Conservation (phyloP, 768 basidiomycete species). For the Hemileccinum impolitum region DNA sequence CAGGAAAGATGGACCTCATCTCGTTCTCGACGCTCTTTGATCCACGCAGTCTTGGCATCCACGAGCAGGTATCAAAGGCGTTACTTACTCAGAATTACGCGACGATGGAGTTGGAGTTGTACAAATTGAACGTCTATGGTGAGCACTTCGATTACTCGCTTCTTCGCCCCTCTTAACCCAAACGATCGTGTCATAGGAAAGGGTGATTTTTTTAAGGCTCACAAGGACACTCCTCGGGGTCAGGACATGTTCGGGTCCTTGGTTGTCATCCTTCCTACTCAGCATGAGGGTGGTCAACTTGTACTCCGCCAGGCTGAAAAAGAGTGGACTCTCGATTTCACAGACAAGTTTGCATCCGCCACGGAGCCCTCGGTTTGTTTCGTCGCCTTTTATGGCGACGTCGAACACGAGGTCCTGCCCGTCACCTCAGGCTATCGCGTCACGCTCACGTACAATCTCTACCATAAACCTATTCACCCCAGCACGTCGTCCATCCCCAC, state of each 20-base stretch:
- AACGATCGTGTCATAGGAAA: not conserved
- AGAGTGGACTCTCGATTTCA: constrained; percentile 5
- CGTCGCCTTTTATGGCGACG: constrained; percentile 42
- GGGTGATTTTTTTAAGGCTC: constrained; percentile 10
- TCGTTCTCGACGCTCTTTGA: constrained; percentile 36
- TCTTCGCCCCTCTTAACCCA: not conserved
- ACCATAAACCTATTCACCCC: not conserved
- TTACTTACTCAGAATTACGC: constrained; percentile 18
- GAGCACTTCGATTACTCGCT: constrained; percentile 17
- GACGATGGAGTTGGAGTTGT: constrained; percentile 33
- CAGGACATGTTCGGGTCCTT: constrained; percentile 51
- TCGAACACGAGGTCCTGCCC: constrained; percentile 44
- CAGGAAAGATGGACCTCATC: constrained; percentile 39
- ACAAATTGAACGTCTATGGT: constrained; percentile 50
- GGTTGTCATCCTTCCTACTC: constrained; percentile 45
- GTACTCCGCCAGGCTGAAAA: constrained; percentile 4
- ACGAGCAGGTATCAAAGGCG: constrained; percentile 26
- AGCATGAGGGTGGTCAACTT: constrained; percentile 12
- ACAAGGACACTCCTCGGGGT: constrained; percentile 36
- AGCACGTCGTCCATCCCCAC: not conserved
- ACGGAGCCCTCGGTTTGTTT: constrained; percentile 29
- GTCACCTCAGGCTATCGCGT: constrained; percentile 43
- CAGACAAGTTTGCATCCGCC: not conserved
- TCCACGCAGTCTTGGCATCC: constrained; percentile 19
- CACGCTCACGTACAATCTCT: constrained; percentile 44